Evolutionary conservation across 805 yeast genomes (phyloP), one percentile per base, ranked within the genome.

Genomic region (Candida orba): DNA sequence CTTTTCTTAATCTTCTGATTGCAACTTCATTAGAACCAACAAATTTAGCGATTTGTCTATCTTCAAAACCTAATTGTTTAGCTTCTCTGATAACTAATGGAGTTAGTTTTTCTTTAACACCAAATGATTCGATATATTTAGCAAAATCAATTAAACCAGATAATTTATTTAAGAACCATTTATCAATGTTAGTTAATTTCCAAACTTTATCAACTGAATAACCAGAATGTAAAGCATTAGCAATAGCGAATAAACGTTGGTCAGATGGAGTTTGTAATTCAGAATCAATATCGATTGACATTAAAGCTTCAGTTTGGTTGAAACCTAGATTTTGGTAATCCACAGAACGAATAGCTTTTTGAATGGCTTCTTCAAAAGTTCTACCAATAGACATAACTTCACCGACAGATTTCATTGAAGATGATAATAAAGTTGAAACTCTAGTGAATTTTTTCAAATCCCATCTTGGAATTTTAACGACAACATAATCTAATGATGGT

Each of bases 381-480:
- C 99, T 78, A 60, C 99, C 99, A 60, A 91, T 87, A 54, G 91
- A 78, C 99, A 91, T 91, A 42, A 93, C 98, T 67, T 91, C 99
- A 73, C 99, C 99, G 52, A 91, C 98, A 49, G 97, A 89, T 70
- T 91, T 91, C 99, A 91, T 91, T 27, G 96, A 80, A 2, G 97
- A 89, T 9, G 93, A 84, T 56, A 91, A 77, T 63, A 81, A 74
- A 41, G 86, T 81, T 18, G 95, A 84, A 33, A 91, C 98, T 64
- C 96, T 78, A 49, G 91, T 86, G 69, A 91, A 91, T 69, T 91
- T 91, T 73, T 86, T 85, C 69, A 91, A 77, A 69, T 91, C 99
- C 99, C 99, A 91, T 71, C 98, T 80, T 66, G 99, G 99, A 66
- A 91, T 93, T 77, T 91, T 91, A 42, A 88, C 95, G 51, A 91